These are phyloP conservation scores for Umbelopsis sp. DNA, from an alignment of 371 early-diverging fungal species.

Conservation along the genomic window DNA sequence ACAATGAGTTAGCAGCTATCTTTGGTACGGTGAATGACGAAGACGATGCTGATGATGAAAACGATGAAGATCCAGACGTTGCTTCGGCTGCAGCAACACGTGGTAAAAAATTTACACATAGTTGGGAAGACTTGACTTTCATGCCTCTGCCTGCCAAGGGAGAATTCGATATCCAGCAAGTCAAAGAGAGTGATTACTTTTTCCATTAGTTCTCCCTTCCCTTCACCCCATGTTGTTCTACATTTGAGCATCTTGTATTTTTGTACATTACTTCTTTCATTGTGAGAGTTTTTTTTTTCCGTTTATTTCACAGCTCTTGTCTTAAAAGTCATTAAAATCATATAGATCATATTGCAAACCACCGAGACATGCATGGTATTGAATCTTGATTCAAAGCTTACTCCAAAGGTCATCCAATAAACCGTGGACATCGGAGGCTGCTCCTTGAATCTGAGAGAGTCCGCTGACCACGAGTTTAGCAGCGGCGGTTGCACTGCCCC, in stretches of 20 bases:
- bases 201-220: slow-evolving; percentile 66
- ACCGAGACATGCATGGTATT: background rate
- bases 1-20: slow-evolving; percentile 4
- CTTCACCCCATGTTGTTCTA: background rate
- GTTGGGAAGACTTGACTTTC: slow-evolving; percentile 76
- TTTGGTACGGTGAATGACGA: slow-evolving; percentile 21
- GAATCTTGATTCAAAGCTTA: background rate
- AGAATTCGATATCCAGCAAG: slow-evolving; percentile 81
- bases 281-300: background rate
- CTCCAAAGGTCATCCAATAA: slow-evolving; percentile 10
- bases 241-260: background rate
- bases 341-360: slow-evolving; percentile 9
- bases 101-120: slow-evolving; percentile 42
- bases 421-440: background rate
- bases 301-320: background rate
- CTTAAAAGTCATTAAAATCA: background rate
- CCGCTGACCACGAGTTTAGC: slow-evolving; percentile 38
- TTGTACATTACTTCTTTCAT: slow-evolving; percentile 13
- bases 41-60: slow-evolving; percentile 17
- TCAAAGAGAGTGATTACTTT: slow-evolving; percentile 86
- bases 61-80: slow-evolving; percentile 12
- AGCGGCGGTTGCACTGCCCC: slow-evolving; percentile 67
- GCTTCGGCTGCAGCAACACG: background rate
- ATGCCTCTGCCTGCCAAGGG: slow-evolving; percentile 82
- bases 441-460: background rate